Conservation (phyloP, 176 grass and related monocot species). For the Bonia amplexicaulis region DNA sequence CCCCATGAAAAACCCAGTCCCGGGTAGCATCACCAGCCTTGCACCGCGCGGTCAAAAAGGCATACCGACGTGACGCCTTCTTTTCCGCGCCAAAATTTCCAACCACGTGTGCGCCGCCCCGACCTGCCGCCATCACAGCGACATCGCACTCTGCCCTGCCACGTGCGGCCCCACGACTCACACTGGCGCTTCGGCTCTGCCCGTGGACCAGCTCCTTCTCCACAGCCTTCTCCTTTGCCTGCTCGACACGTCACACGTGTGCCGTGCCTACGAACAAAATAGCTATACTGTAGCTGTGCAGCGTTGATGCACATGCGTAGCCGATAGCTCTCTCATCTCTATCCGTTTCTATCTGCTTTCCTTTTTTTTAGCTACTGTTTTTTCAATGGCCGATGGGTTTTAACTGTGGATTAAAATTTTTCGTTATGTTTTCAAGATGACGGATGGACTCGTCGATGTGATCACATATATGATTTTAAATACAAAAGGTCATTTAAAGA, state of each 20-base stretch:
- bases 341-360: neutral
- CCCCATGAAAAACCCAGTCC: neutral
- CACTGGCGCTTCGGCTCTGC: neutral
- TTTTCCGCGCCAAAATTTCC: neutral
- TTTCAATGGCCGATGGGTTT: too few species aligned
- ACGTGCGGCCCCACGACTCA: neutral
- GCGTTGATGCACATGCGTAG: neutral
- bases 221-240: neutral
- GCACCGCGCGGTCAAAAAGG: slow-evolving; percentile 6
- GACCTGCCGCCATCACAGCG: slow-evolving; percentile 35
- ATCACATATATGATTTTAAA: too few species aligned
- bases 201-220: neutral
- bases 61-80: slow-evolving; percentile 1
- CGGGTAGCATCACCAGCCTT: neutral
- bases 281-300: neutral
- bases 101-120: slow-evolving; percentile 30
- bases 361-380: neutral
- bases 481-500: too few species aligned
- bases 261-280: neutral
- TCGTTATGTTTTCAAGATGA: too few species aligned
- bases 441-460: too few species aligned
- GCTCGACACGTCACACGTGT: slow-evolving; percentile 30
- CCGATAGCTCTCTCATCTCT: neutral
- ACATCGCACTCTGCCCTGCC: slow-evolving; percentile 17
- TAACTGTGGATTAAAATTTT: too few species aligned